phyloP scores from a whole-genome alignment of 192 early-diverging fungal genomes.

The Chytriomyces sp. region DNA sequence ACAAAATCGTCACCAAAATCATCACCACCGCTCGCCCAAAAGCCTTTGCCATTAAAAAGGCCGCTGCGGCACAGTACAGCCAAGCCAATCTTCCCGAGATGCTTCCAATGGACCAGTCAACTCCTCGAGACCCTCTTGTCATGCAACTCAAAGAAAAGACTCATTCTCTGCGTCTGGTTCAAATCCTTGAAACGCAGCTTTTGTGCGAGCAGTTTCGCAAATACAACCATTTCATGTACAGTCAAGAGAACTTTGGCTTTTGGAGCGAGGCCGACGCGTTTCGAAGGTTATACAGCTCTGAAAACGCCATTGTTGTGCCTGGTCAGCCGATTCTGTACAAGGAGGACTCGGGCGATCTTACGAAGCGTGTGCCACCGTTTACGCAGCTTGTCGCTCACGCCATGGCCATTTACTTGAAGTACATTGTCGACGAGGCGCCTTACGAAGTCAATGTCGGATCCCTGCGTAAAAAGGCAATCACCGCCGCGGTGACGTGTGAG shows the following conservation, averaged over 20 bases:
- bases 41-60: slow-evolving; percentile 24
- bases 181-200: slow-evolving; percentile 62
- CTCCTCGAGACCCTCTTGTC: slow-evolving; percentile 17
- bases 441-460: slow-evolving; percentile 53
- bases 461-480: slow-evolving; percentile 44
- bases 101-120: slow-evolving; percentile 23
- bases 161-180: slow-evolving; percentile 47
- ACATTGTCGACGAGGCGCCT: slow-evolving; percentile 40
- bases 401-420: slow-evolving; percentile 50
- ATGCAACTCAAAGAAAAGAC: slow-evolving; percentile 11
- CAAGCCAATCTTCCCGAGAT: slow-evolving; percentile 13
- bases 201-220: slow-evolving; percentile 65
- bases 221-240: slow-evolving; percentile 70
- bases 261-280: slow-evolving; percentile 65
- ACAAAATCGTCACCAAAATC: slow-evolving; percentile 12
- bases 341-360: background rate
- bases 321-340: slow-evolving; percentile 22
- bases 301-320: slow-evolving; percentile 22
- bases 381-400: slow-evolving; percentile 44
- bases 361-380: background rate
- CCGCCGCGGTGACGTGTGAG: slow-evolving; percentile 22
- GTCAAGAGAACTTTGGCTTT: slow-evolving; percentile 78
- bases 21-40: slow-evolving; percentile 16
- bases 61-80: background rate
- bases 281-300: slow-evolving; percentile 42